Evolutionary conservation across 257 asterid genomes (phyloP), one percentile per base, ranked within the genome.

Genomic region (Echium plantagineum): DNA sequence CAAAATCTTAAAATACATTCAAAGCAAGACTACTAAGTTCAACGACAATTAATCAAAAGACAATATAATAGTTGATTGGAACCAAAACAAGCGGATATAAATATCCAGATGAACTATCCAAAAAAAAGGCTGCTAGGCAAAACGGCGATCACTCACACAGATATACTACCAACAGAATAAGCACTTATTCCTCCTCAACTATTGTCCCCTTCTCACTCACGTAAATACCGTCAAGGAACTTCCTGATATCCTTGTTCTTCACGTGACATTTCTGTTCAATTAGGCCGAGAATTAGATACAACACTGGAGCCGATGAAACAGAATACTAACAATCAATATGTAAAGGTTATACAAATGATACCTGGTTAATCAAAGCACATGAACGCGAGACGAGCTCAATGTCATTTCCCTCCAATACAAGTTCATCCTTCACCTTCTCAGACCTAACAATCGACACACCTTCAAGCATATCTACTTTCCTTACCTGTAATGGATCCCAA

Each of bases 401-500:
- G 28, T 77, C 86, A 42, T 77, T 80, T 0, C 83, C 86, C 18
- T 80, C 81, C 68, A 80, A 30, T 15, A 80, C 63, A 66, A 80
- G 49, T 19, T 80, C 86, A 67, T 80, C 86, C 75, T 80, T 80
- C 10, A 80, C 86, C 65, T 80, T 80, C 70, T 80, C 86, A 3
- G 86, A 80, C 59, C 86, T 75, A 20, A 77, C 65, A 48, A 80
- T 66, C 9, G 74, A 47, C 16, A 80, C 86, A 21, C 86, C 86
- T 22, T 74, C 83, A 64, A 80, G 86, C 86, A 80, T 80, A 19
- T 80, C 86, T 2, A 80, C 83, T 70, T 80, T 77, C 72, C 86
- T 80, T 63, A 80, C 55, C 66, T 66, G 54, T 10, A 42, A 42
- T 12, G 2, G 5, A 42, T 42, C 49, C 49, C 49, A 42, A 42